Evolutionary conservation across 2,329 filamentous ascomycete species (phyloP), one percentile per base, ranked within the genome.

Genomic region (Dactylellina cionopaga): DNA sequence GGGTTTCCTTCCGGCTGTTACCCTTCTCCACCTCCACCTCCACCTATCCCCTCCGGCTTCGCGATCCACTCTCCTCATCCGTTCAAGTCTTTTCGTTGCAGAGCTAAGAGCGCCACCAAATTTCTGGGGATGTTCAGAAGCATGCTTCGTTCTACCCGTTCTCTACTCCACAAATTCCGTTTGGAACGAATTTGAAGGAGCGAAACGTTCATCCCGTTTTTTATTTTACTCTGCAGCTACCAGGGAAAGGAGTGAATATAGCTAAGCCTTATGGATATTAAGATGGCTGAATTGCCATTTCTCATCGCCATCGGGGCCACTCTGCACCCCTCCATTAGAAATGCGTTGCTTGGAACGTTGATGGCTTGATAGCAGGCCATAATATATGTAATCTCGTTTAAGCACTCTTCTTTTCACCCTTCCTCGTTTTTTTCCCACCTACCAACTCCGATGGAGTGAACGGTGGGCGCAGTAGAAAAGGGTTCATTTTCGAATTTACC

Each of bases 221-320:
- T 39, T 39, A 35, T 22, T 65, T 55, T 35, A 35, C 25, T 13
- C 41, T 24, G 25, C 15, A 59, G 39, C 31, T 25, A 27, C 33
- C 44, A 59, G 44, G 43, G 54, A n/a, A n/a, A n/a, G n/a, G n/a
- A n/a, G n/a, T n/a, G n/a, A n/a, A n/a, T n/a, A n/a, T n/a, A n/a
- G 54, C 33, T 46, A 68, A 68, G 63, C 63, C 63, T 68, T 68
- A 68, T 47, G 63, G 63, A 68, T 68, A 68, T 68, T 68, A 68
- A 68, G 17, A 33, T 58, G 51, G 52, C 52, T 58, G 52, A 66
- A 66, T 55, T 27, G 15, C 3, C 25, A 49, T 24, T 33, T 33
- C 41, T 55, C 49, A 64, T 37, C 59, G 46, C 13, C 25, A 54
- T n/a, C 11, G 24, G n/a, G 17, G 47, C 33, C 19, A 37, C 11